Base-by-base conservation (phyloP, 495 filamentous ascomycete species). In the Talaromyces thailandensis region DNA sequence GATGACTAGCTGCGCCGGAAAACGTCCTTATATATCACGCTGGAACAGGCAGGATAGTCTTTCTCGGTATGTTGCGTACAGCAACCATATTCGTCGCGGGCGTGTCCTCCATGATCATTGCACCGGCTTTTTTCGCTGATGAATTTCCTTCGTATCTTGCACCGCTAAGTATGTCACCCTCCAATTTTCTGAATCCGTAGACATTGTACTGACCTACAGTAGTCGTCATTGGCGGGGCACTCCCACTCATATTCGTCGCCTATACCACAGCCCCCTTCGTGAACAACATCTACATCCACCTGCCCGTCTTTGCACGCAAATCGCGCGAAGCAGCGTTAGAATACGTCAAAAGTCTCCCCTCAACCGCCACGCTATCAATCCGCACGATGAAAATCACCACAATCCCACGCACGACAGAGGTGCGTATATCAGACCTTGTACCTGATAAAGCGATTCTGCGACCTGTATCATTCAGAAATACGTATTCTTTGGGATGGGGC, bases 1-100 rank as follows among this genome's bases (percentile, higher is more conserved):
- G 24, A 21, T 56, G n/a, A n/a, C n/a, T n/a, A 78, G 76, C 71
- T 1, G 74, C 74, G 28, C 77, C 77, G 56, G 88, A 90, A 66
- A 76, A 76, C 14, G 75, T 92, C 9, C 75, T 89, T 62, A 79
- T 93, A 63, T 93, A 88, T 67, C 84, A 90, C 79, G 86, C 85
- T 45, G 89, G 90, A 64, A 87, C 83, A 7, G 79, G 77, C 18
- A 79, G 82, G 63, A 86, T 80, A 16, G 82, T 86, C 24, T 88
- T 91, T 67, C 68, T 92, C 37, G 86, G 84, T 24, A 80, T 78
- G 62, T 63, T 92, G 60, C 89, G 91, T 67, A 65, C 92, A 32
- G 85, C 84, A 0, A 88, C 88, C 12, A 78, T 96, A 55, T 84
- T 92, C 66, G 70, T 90, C 61, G 88, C 88, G 65, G 77, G 79